These are phyloP conservation scores for Sugiyamaella sp. DNA, from an alignment of 1,139 yeast species.

Conservation along the genomic window DNA sequence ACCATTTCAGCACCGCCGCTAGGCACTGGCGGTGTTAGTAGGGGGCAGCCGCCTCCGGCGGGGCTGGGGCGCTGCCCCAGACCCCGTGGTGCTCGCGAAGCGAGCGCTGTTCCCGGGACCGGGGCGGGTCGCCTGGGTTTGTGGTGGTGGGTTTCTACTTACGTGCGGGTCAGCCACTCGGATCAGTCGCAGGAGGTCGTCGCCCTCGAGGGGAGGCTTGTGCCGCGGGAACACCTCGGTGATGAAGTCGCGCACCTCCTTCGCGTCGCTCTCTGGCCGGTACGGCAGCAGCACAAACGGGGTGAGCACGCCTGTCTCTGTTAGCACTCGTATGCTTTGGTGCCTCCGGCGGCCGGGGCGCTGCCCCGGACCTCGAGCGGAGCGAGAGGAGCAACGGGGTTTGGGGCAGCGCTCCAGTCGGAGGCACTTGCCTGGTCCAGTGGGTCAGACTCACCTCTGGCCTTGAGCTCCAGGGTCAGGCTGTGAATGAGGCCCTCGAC, in stretches of 20 bases:
- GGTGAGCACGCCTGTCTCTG: slow-evolving; percentile 35
- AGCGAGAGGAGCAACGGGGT: too few relatives aligned
- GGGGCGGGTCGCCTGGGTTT: too few relatives aligned
- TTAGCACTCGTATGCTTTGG: neutral
- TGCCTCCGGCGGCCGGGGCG: neutral
- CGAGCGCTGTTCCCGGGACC: too few relatives aligned
- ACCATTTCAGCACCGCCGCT: slow-evolving; percentile 72
- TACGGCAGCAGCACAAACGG: slow-evolving; percentile 41
- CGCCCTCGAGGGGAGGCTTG: slow-evolving; percentile 35
- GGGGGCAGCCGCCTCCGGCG: slow-evolving; percentile 4
- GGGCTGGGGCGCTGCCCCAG: slow-evolving; percentile 12
- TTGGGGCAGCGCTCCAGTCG: too few relatives aligned
- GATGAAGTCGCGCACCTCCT: slow-evolving; percentile 34
- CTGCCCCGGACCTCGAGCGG: neutral
- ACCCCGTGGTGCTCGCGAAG: slow-evolving; percentile 6
- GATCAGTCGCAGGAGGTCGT: slow-evolving; percentile 36
- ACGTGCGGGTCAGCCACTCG: slow-evolving; percentile 37
- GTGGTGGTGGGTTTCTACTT: slow-evolving; percentile 9
- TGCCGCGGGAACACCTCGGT: slow-evolving; percentile 34
- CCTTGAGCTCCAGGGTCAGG: slow-evolving; percentile 39
- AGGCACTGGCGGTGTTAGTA: slow-evolving; percentile 36
- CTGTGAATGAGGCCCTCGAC: slow-evolving; percentile 38
- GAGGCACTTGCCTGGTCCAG: too few relatives aligned
- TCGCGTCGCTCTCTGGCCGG: slow-evolving; percentile 34
- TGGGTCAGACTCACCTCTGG: slow-evolving; percentile 41